Evolutionary conservation across 257 asterid genomes (phyloP).

Genomic region (Solanum rostratum): DNA sequence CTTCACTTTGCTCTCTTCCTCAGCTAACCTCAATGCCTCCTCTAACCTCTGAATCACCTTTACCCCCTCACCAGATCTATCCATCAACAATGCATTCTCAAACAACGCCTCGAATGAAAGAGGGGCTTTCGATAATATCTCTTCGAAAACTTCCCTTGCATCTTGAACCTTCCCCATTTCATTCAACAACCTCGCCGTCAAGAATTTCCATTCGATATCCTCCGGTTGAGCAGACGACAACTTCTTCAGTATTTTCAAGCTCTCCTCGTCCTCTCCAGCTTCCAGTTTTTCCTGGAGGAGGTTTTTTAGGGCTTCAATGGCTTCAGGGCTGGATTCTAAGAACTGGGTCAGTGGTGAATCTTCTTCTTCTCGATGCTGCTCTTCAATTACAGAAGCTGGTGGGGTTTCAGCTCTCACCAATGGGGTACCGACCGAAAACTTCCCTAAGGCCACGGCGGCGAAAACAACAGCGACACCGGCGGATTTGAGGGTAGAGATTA

Average conservation of each 20-base stretch:
- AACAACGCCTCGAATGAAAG: conserved; percentile 55
- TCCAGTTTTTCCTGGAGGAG: conserved; percentile 62
- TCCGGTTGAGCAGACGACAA: conserved; percentile 58
- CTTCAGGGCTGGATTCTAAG: conserved; percentile 40
- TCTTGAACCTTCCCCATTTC: conserved; percentile 55
- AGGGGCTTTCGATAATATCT: conserved; percentile 35
- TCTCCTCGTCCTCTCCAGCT: conserved; percentile 56
- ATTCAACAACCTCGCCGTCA: conserved; percentile 49
- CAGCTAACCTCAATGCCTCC: conserved; percentile 56
- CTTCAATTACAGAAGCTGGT: conserved; percentile 21
- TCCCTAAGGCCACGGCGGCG: conserved; percentile 45
- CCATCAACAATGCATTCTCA: conserved; percentile 76
- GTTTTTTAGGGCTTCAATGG: conserved; percentile 36
- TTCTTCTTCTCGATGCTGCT: conserved; percentile 1
- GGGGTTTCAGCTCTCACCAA: conserved; percentile 20
- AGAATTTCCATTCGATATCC: conserved; percentile 51
- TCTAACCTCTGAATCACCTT: conserved; percentile 51
- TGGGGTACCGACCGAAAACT: conserved; percentile 12
- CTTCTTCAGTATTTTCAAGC: conserved; percentile 35
- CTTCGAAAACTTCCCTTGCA: conserved; percentile 49
- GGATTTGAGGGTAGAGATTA: conserved; percentile 33
- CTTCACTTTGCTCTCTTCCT: conserved; percentile 38
- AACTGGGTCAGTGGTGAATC: conserved; percentile 34
- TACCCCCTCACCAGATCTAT: conserved; percentile 57
- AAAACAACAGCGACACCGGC: conserved; percentile 38